phyloP scores from a whole-genome alignment of 257 asterid genomes.

The Haberlea rhodopensis region DNA sequence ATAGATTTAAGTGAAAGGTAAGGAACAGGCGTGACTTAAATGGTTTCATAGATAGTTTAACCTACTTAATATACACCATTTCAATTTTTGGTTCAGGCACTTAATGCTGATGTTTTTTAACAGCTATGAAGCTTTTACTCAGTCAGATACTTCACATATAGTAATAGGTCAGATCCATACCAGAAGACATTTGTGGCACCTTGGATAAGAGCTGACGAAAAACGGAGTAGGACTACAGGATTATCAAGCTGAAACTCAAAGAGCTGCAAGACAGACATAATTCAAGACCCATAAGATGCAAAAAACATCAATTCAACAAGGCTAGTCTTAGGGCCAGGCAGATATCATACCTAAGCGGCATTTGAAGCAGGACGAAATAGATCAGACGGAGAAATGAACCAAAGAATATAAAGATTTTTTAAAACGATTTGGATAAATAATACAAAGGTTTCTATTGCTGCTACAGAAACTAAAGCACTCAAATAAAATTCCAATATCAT shows the following conservation, averaged over 20 bases:
- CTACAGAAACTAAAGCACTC: neutral
- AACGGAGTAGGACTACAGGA: slow-evolving; percentile 79
- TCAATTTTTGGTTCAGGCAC: neutral
- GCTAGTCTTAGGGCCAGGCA: neutral
- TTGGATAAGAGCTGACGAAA: slow-evolving; percentile 88
- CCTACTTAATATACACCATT: neutral
- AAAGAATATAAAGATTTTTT: slow-evolving; percentile 4
- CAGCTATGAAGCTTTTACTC: neutral
- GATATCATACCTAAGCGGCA: neutral
- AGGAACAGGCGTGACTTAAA: neutral
- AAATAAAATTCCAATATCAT: slow-evolving; percentile 6
- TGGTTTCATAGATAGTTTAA: neutral
- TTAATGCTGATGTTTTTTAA: slow-evolving; percentile 1
- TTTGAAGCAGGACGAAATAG: neutral
- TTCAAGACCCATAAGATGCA: slow-evolving; percentile 2
- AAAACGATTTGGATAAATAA: slow-evolving; percentile 1
- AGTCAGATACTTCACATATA: slow-evolving; percentile 18
- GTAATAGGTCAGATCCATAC: slow-evolving; percentile 45
- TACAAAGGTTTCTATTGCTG: slow-evolving; percentile 14
- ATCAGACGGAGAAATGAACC: slow-evolving; percentile 6
- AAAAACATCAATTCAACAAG: slow-evolving; percentile 13
- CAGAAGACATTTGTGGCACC: slow-evolving; percentile 97
- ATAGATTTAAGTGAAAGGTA: neutral
- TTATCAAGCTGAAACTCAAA: slow-evolving; percentile 80
- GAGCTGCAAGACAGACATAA: slow-evolving; percentile 48